phyloP scores from a whole-genome alignment of 306 rosid species.

The Cercis canadensis region DNA sequence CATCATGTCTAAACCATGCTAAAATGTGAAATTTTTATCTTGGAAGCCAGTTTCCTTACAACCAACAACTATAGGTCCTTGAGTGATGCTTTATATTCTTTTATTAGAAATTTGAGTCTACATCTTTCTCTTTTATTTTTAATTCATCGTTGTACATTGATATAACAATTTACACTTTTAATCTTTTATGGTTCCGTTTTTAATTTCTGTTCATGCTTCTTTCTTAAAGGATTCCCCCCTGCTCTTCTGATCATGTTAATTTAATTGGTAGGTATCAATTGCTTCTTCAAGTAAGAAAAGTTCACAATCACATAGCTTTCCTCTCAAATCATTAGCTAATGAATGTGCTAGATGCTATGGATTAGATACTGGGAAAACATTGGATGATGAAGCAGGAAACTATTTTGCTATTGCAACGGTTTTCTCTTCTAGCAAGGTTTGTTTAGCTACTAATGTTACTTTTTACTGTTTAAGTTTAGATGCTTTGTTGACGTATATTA shows the following conservation, averaged over 20 bases:
- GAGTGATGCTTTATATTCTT: too few relatives aligned
- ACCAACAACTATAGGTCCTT: too few relatives aligned
- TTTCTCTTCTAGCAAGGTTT: conserved; percentile 76
- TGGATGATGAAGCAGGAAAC: conserved; percentile 53
- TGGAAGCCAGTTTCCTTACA: too few relatives aligned
- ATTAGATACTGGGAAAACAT: conserved; percentile 34
- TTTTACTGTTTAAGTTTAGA: not conserved
- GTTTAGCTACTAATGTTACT: conserved; percentile 24
- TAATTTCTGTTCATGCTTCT: not conserved
- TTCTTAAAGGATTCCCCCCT: not conserved
- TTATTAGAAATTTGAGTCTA: too few relatives aligned
- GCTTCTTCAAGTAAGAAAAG: conserved; percentile 41
- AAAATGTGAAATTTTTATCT: too few relatives aligned
- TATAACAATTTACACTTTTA: not conserved
- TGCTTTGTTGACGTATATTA: not conserved
- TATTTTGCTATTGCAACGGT: conserved; percentile 78
- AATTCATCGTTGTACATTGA: too few relatives aligned
- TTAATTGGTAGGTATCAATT: conserved; percentile 62
- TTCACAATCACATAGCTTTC: conserved; percentile 52
- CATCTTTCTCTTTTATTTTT: too few relatives aligned
- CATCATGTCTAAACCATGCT: too few relatives aligned
- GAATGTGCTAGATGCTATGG: conserved; percentile 59
- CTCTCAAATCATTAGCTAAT: conserved; percentile 67
- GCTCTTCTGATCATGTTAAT: not conserved
- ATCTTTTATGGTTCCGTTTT: not conserved